A percentile compares a stretch with the other conserved stretches of the same genome.
Evolutionary conservation across 768 basidiomycete genomes (phyloP).

Genomic region (Lepiota brunneoincarnata): DNA sequence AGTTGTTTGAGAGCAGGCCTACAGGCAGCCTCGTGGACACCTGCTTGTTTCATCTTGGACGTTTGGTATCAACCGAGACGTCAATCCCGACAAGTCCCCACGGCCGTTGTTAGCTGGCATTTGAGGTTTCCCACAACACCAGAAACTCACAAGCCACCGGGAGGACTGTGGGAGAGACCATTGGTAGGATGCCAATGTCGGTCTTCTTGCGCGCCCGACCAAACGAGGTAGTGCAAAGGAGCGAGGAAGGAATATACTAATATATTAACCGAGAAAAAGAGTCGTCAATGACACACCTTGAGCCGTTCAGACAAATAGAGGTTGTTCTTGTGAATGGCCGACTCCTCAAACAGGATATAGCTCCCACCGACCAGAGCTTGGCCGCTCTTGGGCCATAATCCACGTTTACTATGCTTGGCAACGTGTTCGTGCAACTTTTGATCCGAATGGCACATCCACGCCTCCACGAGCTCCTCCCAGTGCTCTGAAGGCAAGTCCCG

Average conservation of each 20-base stretch:
- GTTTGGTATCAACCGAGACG: conserved; percentile 89
- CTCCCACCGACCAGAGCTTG: conserved; percentile 88
- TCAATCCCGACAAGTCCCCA: conserved; percentile 29
- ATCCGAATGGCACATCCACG: conserved; percentile 97
- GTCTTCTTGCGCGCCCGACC: conserved; percentile 88
- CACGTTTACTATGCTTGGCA: conserved; percentile 50
- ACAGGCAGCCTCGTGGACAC: conserved; percentile 18
- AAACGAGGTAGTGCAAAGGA: conserved; percentile 9
- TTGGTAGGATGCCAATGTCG: conserved; percentile 66
- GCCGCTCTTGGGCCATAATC: conserved; percentile 75
- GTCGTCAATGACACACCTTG: conserved; percentile 50
- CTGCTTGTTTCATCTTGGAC: conserved; percentile 67
- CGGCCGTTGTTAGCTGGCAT: conserved; percentile 17
- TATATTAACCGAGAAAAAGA: conserved; percentile 14
- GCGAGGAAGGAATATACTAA: conserved; percentile 6
- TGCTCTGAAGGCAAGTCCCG: conserved; percentile 93
- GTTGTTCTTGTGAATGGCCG: conserved; percentile 51
- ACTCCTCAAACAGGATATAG: conserved; percentile 77
- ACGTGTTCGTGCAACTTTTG: conserved; percentile 78
- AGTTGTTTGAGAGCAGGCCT: conserved; percentile 81
- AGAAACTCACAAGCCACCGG: conserved; percentile 18
- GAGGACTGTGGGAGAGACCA: conserved; percentile 39
- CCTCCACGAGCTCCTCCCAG: conserved; percentile 95
- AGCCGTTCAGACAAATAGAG: conserved; percentile 39
- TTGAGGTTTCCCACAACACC: conserved; percentile 9